A percentile compares a stretch with the other conserved stretches of the same genome.
Conservation (phyloP, 495 filamentous ascomycete species). For the Trichoderma parareesei region DNA sequence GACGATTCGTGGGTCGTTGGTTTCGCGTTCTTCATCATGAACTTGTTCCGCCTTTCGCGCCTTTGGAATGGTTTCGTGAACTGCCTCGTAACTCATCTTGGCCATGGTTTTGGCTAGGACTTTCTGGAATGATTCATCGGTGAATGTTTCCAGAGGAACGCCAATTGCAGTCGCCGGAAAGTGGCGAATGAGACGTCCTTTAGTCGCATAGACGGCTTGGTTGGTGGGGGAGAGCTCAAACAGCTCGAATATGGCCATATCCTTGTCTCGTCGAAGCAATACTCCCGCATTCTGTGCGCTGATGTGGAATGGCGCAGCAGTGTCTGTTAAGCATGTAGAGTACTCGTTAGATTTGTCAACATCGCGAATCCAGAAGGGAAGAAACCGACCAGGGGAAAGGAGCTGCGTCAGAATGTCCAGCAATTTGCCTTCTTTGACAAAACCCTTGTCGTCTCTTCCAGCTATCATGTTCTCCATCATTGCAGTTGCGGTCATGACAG, state of each 20-base stretch:
- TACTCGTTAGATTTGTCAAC: too few relatives aligned
- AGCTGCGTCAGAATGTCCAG: too few relatives aligned
- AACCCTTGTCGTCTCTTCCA: neutral
- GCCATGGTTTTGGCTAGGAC: conserved; percentile 34
- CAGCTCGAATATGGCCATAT: conserved; percentile 37
- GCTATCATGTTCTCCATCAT: neutral
- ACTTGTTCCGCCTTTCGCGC: conserved; percentile 31
- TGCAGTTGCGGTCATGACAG: neutral
- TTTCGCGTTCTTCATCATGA: conserved; percentile 45
- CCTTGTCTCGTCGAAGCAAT: conserved; percentile 29
- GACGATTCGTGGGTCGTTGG: conserved; percentile 44
- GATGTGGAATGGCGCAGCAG: conserved; percentile 37
- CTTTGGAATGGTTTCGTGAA: conserved; percentile 29
- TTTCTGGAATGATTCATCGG: conserved; percentile 27
- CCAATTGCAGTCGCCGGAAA: conserved; percentile 47
- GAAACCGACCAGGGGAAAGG: too few relatives aligned
- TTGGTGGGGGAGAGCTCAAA: conserved; percentile 52
- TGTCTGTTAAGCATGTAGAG: neutral
- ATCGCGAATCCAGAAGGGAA: too few relatives aligned
- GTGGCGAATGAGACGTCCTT: conserved; percentile 42
- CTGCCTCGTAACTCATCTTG: conserved; percentile 35
- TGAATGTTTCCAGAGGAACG: conserved; percentile 26
- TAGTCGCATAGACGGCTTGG: conserved; percentile 33
- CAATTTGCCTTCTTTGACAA: too few relatives aligned
- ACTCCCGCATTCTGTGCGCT: conserved; percentile 53